Evolutionary conservation across 768 basidiomycete species (phyloP).

Genomic region (Agrocybe pediades): DNA sequence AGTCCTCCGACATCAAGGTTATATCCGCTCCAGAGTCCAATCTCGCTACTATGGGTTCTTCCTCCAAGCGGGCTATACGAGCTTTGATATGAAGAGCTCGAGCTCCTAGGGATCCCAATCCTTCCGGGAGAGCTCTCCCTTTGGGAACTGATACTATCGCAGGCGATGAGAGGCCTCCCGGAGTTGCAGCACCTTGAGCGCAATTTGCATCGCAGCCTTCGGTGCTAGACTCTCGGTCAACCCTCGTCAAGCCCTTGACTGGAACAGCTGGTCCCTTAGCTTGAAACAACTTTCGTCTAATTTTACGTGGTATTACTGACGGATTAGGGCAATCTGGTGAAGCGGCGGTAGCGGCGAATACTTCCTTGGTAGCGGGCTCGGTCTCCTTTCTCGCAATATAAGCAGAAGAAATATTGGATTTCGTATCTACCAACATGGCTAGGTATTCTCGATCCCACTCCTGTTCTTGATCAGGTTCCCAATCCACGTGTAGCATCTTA

Average conservation of each 20-base stretch:
- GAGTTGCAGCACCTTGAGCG: background rate
- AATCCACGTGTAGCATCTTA: slow-evolving; percentile 12
- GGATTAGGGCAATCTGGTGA: too few relatives aligned
- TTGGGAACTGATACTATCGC: background rate
- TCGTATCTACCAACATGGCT: slow-evolving; percentile 17
- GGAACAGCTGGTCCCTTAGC: background rate
- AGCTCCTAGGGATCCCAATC: too few relatives aligned
- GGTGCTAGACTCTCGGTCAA: too few relatives aligned
- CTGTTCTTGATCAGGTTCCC: background rate
- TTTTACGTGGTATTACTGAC: too few relatives aligned
- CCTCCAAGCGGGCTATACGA: too few relatives aligned
- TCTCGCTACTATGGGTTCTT: background rate
- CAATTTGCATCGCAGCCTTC: background rate
- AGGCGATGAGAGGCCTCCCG: background rate
- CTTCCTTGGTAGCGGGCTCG: too few relatives aligned
- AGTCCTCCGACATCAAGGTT: slow-evolving; percentile 12
- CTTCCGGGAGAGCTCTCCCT: background rate
- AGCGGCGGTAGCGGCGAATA: too few relatives aligned
- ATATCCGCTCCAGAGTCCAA: too few relatives aligned
- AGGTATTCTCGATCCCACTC: slow-evolving; percentile 9
- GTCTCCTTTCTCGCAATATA: background rate
- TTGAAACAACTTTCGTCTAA: too few relatives aligned
- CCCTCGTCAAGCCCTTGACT: background rate
- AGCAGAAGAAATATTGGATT: slow-evolving; percentile 5
- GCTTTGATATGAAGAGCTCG: too few relatives aligned